Percentiles rank a stretch among this genome's conserved stretches.
Evolutionary conservation across 1,139 yeast genomes (phyloP).

Genomic region (Arxiozyma bovina): DNA sequence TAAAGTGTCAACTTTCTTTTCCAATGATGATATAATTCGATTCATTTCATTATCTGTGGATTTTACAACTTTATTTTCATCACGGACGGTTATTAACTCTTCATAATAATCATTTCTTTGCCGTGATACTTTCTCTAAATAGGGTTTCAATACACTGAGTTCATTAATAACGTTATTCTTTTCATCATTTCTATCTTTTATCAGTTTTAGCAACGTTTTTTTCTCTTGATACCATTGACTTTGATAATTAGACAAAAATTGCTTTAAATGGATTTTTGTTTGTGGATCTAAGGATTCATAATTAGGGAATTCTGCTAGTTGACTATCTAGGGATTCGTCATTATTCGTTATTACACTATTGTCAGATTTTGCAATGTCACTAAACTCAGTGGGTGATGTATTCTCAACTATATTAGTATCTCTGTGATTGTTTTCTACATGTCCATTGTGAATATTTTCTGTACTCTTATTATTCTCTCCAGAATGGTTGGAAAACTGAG

Average conservation of each 20-base stretch:
- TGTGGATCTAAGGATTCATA: neutral
- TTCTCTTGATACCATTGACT: neutral
- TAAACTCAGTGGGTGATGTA: neutral
- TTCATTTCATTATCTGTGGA: neutral
- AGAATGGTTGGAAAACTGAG: neutral
- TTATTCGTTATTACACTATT: neutral
- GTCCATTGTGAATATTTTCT: neutral
- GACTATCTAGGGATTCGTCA: neutral
- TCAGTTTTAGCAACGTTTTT: neutral
- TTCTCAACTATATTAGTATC: neutral
- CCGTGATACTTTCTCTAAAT: constrained; percentile 46
- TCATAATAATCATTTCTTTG: constrained; percentile 32
- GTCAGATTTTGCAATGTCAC: neutral
- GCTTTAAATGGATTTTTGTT: neutral
- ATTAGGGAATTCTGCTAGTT: neutral
- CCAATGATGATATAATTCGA: neutral
- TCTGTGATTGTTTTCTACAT: neutral
- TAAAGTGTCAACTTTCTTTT: neutral
- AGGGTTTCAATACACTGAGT: constrained; percentile 33
- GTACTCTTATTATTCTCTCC: neutral
- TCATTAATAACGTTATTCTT: neutral
- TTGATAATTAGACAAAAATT: neutral
- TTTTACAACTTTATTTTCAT: neutral
- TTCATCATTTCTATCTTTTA: neutral
- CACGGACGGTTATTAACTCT: neutral